Conservation (phyloP, 129 eudicot genomes). For the Heracleum sosnowskyi region DNA sequence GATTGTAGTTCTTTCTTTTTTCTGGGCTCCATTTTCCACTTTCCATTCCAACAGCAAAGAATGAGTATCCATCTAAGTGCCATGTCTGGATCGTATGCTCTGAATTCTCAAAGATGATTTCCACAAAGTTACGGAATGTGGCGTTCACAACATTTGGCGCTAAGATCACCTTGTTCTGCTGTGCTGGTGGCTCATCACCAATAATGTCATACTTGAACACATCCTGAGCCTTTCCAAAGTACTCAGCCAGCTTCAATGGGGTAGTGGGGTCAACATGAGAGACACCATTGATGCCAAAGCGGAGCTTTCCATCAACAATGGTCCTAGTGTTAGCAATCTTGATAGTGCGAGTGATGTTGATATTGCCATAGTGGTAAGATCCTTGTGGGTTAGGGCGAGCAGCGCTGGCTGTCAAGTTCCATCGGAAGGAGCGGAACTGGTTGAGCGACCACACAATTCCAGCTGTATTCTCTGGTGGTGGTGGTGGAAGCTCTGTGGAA, state of each 20-base stretch:
- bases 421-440: slow-evolving; percentile 40
- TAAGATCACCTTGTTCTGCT: not conserved
- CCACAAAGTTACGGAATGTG: slow-evolving; percentile 38
- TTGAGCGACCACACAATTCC: slow-evolving; percentile 42
- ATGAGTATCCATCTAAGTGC: slow-evolving; percentile 35
- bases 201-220: slow-evolving; percentile 30
- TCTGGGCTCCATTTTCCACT: slow-evolving; percentile 46
- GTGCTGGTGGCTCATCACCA: slow-evolving; percentile 29
- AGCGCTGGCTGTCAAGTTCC: slow-evolving; percentile 55
- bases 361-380: slow-evolving; percentile 45
- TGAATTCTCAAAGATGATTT: slow-evolving; percentile 44
- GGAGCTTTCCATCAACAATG: slow-evolving; percentile 28
- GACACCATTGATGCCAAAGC: slow-evolving; percentile 38
- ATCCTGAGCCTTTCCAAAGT: slow-evolving; percentile 28
- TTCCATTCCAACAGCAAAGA: slow-evolving; percentile 46
- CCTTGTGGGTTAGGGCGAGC: slow-evolving; percentile 63
- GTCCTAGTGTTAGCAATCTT: slow-evolving; percentile 21
- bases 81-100: slow-evolving; percentile 45
- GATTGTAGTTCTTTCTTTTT: slow-evolving; percentile 48
- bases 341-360: slow-evolving; percentile 51
- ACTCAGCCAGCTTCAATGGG: slow-evolving; percentile 42
- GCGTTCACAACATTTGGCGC: slow-evolving; percentile 37
- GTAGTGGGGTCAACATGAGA: slow-evolving; percentile 31
- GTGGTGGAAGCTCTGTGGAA: slow-evolving; percentile 30
- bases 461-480: slow-evolving; percentile 24